phyloP scores from a whole-genome alignment of 164 flowering plant species.

The Nymphaea colorata region DNA sequence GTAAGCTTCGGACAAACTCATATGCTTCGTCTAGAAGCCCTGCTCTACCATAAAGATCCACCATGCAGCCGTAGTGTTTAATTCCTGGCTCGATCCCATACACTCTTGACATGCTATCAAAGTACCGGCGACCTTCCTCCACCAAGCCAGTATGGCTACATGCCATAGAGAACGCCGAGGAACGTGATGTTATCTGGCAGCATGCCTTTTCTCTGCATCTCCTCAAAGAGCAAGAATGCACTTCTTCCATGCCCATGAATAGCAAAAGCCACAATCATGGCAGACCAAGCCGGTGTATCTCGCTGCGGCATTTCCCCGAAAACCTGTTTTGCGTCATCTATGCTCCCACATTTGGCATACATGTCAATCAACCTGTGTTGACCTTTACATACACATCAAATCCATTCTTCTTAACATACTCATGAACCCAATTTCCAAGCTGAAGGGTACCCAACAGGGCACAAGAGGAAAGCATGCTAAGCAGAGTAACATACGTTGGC shows the following conservation, averaged over 20 bases:
- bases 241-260: conserved; percentile 42
- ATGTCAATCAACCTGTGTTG: conserved; percentile 60
- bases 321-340: conserved; percentile 44
- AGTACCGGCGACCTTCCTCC: conserved; percentile 40
- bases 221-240: conserved; percentile 41
- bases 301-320: conserved; percentile 32
- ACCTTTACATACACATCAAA: conserved; percentile 46
- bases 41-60: conserved; percentile 57
- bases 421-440: conserved; percentile 66
- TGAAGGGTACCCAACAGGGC: conserved; percentile 54
- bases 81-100: conserved; percentile 40
- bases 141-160: conserved; percentile 57
- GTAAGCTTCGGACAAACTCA: conserved; percentile 39
- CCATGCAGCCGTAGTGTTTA: conserved; percentile 70
- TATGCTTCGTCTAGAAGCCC: conserved; percentile 54
- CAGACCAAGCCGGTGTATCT: conserved; percentile 65
- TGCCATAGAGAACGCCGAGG: conserved; percentile 47
- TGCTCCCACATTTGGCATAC: conserved; percentile 72
- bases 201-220: conserved; percentile 30
- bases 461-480: conserved; percentile 48
- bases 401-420: conserved; percentile 39
- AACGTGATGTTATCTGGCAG: conserved; percentile 57
- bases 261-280: conserved; percentile 60
- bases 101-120: conserved; percentile 31
- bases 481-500: conserved; percentile 57